Evolutionary conservation across 345 rosid genomes (phyloP).

Genomic region (Eucalyptus polyanthemos): DNA sequence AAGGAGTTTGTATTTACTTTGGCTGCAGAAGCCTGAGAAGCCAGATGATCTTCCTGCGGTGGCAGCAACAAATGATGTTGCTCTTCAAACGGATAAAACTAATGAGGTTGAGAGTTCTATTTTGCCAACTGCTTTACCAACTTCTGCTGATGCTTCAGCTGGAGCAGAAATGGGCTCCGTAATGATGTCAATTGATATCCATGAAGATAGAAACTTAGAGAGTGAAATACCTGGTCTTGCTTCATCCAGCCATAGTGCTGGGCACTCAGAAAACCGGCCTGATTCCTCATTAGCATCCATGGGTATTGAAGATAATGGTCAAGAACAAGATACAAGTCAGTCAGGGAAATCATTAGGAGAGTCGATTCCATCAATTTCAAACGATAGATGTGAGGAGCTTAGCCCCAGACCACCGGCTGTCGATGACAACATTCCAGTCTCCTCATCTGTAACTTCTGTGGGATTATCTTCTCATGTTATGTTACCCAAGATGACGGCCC

Average conservation of each 20-base stretch:
- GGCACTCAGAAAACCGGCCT: constrained; percentile 39
- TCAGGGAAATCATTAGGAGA: constrained; percentile 34
- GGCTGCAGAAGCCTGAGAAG: constrained; percentile 22
- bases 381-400: constrained; percentile 75
- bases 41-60: constrained; percentile 29
- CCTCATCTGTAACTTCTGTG: constrained; percentile 51
- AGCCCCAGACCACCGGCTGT: constrained; percentile 53
- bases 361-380: constrained; percentile 48
- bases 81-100: constrained; percentile 7
- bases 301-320: constrained; percentile 49
- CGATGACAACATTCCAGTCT: constrained; percentile 34
- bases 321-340: constrained; percentile 41
- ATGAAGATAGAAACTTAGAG: constrained; percentile 30
- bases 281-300: constrained; percentile 44
- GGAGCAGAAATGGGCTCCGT: constrained; percentile 17
- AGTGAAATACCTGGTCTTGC: constrained; percentile 78
- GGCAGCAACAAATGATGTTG: constrained; percentile 7
- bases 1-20: neutral
- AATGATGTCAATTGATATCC: constrained; percentile 23
- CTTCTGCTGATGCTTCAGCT: constrained; percentile 29
- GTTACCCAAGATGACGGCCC: constrained; percentile 88
- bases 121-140: constrained; percentile 22
- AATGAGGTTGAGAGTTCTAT: constrained; percentile 34
- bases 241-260: constrained; percentile 45
- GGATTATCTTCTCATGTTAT: constrained; percentile 30